Conservation (phyloP, 805 yeast genomes). For the fission yeast (Schizosaccharomyces pombe) region ASM294v3 CU329670.1:4790501-4791000, state of each 20-base stretch:
- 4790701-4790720: not conserved
- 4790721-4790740: conserved; percentile 3
- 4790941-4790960: too few relatives aligned
- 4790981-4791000: too few relatives aligned
- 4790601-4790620: not conserved
- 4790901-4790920: conserved; percentile 4
- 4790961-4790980: too few relatives aligned
- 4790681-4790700: not conserved
- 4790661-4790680: not conserved
- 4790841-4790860: not conserved
- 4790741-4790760: conserved; percentile 4
- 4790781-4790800: conserved; percentile 1
- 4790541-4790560: conserved; percentile 1
- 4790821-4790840: not conserved
- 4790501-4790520: conserved; percentile 5
- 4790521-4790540: conserved; percentile 3
- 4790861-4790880: not conserved
- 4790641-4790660: not conserved
- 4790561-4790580: not conserved
- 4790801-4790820: conserved; percentile 1
- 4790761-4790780: conserved; percentile 5
- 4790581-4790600: not conserved
- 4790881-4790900: not conserved
- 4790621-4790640: conserved; percentile 1
- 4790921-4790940: too few relatives aligned